Base-by-base conservation (phyloP, 2,329 filamentous ascomycete species). In the Pseudogymnoascus sp. region DNA sequence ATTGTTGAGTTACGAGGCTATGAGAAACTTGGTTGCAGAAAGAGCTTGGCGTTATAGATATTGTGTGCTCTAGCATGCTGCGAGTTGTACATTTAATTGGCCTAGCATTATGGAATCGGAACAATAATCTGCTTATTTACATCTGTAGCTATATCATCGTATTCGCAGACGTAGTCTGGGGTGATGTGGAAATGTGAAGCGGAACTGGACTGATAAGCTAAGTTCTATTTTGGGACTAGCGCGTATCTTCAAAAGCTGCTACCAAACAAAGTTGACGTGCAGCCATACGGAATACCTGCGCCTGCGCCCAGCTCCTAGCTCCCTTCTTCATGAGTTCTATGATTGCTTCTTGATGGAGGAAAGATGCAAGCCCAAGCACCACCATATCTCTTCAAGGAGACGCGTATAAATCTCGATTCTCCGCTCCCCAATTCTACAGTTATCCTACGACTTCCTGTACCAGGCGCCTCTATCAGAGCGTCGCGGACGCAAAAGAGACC, bases 321-420 rank as follows among this genome's bases (percentile, higher is more conserved):
- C 45, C 38, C 45, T 30, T 52, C 45, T 52, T 52, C 26, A 52
- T 52, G 45, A 52, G 63, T 56, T 41, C 33, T 34, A 59, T 26
- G 55, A 38, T 35, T 26, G 19, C 15, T 37, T 48, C 62, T 70
- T 71, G 70, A 88, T 87, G 86, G 83, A 79, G 77, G 79, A 77
- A 82, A 78, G 71, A 90, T 90, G 86, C 82, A 81, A 69, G 77
- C 78, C 68, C 73, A 77, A 70, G 80, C 81, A 69, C 79, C 82
- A 66, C 80, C 81, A 65, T 86, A 82, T 74, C 79, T 89, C 74
- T 94, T 88, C 79, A 92, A 91, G 77, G 90, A 95, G 80, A 90
- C 88, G 72, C 85, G 89, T 72, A 78, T 95, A 74, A 90, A 89
- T 73, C 81, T 94, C 68, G 89, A 94, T 74, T 84, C 85, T 65